Evolutionary conservation across 768 basidiomycete genomes (phyloP), one percentile per base, ranked within the genome.

Genomic region (Suillus tomentosus): DNA sequence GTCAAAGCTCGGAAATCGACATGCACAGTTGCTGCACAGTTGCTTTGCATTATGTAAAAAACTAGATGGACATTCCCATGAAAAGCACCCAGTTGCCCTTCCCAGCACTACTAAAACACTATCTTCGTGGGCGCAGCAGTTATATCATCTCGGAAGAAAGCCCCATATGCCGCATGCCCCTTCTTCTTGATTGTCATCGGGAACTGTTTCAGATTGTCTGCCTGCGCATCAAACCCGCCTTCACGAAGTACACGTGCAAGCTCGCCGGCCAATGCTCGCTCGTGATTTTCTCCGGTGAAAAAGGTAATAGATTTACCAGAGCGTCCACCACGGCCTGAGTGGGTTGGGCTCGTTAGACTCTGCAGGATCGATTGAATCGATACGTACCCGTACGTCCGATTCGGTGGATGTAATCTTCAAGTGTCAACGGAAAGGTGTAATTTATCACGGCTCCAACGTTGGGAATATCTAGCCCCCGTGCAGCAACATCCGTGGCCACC

Each of bases 111-210:
- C 70, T 73, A 79, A 83, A 94, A 94, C 55, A 87, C 87, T 67
- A 92, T 92, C 81, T 90, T 92, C 11, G 86, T 91, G n/a, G 90
- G 87, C 2, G 80, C 85, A 24, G 82, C 82, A 27, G 84, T 82
- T 53, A 81, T 77, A 65, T 82, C 82, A 68, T 91, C 87, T 62
- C 89, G 76, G 76, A 84, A 94, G 77, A 94, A 94, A 6, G 91
- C 92, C 5, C 96, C 96, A 69, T 97, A 98, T 48, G 86, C 90
- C 22, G 92, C 80, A 71, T 98, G 96, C 69, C 90, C 86, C 83
- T 88, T 94, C 84, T 99, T 99, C 82, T 96, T 97, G 79, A 99
- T 94, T 64, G 95, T 93, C 85, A 96, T 94, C 59, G 95, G 94
- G 82, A 97, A 98, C 71, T 89, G 88, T 64, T 88, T 86, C 77